Evolutionary conservation across 2,329 filamentous ascomycete genomes (phyloP), one percentile per base, ranked within the genome.

Genomic region (Xenosphaeropsis pyriputrescens): DNA sequence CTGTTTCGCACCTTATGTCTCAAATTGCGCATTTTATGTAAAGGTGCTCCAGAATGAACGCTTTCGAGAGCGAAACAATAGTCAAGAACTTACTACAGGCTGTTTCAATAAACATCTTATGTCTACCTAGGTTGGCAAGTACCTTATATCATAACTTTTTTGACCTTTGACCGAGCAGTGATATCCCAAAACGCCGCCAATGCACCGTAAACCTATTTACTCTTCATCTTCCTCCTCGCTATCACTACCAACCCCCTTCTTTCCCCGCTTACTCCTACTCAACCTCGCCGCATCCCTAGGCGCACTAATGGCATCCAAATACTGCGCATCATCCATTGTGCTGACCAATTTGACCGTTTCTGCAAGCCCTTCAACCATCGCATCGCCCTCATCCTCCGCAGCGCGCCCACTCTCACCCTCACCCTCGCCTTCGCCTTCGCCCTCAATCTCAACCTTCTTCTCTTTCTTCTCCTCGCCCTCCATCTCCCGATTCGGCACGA

Each of bases 291-390:
- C 46, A 42, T 53, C 50, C 13, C 42, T 45, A 14, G 67, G 67
- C 18, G 70, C 68, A 51, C 72, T 76, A 53, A 81, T 75, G 7
- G 61, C 63, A 54, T 80, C 75, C 35, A 81, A 57, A 53, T 76
- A 81, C 36, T 72, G 61, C 38, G 69, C 65, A 43, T 73, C 67
- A 40, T 63, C 63, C 50, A 79, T 68, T 6, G 59, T 59, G 26
- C 72, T 70, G 40, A 65, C 59, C 15, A 81, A 57, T 37, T 41
- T 47, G 12, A 32, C 30, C 39, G 37, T 13, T 41, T 35, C 32
- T n/a, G 45, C 30, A 11, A 51, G 44, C 9, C 45, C 41, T 11
- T 43, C 36, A 7, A 35, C 32, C 22, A 41, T 33, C 17, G 18
- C 37, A 6, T 26, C 22, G 12, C 22, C 22, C 12, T 26, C 22